A percentile compares a stretch with the other conserved stretches of the same genome.
Evolutionary conservation across 2,329 filamentous ascomycete species (phyloP).

Genomic region (Amesomyces nigricolor): DNA sequence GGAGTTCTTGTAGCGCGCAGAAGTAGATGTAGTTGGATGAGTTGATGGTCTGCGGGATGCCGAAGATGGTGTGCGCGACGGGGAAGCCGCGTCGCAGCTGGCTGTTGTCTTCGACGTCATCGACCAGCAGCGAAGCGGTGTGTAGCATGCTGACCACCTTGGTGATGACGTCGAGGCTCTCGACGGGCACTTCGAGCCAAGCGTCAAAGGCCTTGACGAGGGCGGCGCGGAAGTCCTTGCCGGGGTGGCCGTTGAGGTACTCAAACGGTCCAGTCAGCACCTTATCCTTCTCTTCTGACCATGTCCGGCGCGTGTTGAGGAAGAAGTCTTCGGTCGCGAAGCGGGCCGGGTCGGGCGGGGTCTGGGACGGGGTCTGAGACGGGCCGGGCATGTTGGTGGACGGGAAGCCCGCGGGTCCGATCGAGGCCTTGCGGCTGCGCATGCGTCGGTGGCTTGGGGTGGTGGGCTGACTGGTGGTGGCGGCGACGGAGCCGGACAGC

Average conservation of each 20-base stretch:
- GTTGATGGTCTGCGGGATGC: constrained; percentile 83
- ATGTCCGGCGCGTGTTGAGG: constrained; percentile 47
- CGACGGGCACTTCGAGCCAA: constrained; percentile 68
- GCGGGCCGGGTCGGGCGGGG: constrained; percentile 45
- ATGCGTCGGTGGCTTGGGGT: constrained; percentile 26
- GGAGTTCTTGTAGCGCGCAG: constrained; percentile 67
- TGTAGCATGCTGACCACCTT: constrained; percentile 80
- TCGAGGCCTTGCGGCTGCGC: constrained; percentile 29
- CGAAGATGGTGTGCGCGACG: constrained; percentile 79
- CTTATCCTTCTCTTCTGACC: constrained; percentile 70
- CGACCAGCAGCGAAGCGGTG: constrained; percentile 75
- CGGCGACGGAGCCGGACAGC: constrained; percentile 39
- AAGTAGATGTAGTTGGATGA: constrained; percentile 89
- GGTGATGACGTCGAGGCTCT: constrained; percentile 68
- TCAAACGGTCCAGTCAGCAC: constrained; percentile 74
- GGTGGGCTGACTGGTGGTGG: background rate
- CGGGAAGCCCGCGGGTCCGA: constrained; percentile 26
- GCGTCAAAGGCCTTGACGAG: constrained; percentile 76
- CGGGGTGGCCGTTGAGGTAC: constrained; percentile 71
- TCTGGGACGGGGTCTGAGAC: constrained; percentile 34
- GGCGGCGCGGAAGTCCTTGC: constrained; percentile 78
- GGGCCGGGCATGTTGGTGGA: constrained; percentile 32
- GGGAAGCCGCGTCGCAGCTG: constrained; percentile 71
- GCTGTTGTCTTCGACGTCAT: constrained; percentile 79
- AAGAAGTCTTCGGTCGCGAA: constrained; percentile 53